Evolutionary conservation across 2,329 filamentous ascomycete species (phyloP), one percentile per base, ranked within the genome.

Genomic region (Paecilomyces formosus): DNA sequence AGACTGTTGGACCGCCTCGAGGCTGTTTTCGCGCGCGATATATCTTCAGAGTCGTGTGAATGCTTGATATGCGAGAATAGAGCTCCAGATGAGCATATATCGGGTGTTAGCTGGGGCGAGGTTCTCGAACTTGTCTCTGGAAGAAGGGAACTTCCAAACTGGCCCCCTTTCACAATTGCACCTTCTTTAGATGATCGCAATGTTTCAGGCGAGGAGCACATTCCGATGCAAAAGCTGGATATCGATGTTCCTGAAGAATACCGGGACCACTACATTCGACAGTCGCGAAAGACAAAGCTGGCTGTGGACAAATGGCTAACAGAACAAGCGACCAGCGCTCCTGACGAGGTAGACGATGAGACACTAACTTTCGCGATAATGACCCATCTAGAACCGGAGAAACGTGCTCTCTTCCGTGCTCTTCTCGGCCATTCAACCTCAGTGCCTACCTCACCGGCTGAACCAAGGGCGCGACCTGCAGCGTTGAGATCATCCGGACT

Each of bases 181-280:
- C 79, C 83, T 54, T 78, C 89, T 3, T 71, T 80, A 15, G 70
- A 76, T 31, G 80, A 80, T 11, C 74, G 85, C n/a, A 82, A 81
- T n/a, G 78, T 85, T 45, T 77, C 79, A 4, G 78, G 78, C 49
- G 76, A 80, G 53, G 74, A 78, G 33, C 78, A 82, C 57, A 77
- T 80, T 15, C 85, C 85, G 60, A 89, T 75, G 85, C 88, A 78
- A 79, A 90, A 95, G 73, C 85, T 97, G 60, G 93, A 97, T 66
- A 90, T 94, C 6, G 93, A 97, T 71, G 90, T 97, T 11, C 92
- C 92, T 0, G 92, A 96, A 63, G 91, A 97, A 72, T 96, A 93
- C 69, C 85, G 91, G 53, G 92, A 94, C 56, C 92, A 97, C 70
- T 97, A 96, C 71, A 85, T 96, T 55, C 87, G 89, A 45, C 92